Conservation (phyloP, 805 yeast species). For the Saccharomycopsis babjevae region DNA sequence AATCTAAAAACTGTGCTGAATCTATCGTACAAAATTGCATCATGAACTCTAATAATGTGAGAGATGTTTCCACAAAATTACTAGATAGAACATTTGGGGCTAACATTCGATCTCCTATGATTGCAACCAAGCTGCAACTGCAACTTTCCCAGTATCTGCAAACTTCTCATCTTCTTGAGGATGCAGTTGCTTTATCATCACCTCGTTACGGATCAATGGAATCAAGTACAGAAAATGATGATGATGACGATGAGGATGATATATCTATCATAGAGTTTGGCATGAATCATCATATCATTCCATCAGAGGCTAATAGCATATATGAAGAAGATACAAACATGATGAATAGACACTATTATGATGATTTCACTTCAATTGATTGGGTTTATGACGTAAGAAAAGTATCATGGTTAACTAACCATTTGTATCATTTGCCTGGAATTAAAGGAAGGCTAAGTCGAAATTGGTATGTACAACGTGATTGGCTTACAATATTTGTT, state of each 20-base stretch:
- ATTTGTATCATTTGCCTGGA: constrained; percentile 28
- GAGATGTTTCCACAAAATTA: constrained; percentile 3
- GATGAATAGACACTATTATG: constrained; percentile 33
- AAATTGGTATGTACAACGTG: constrained; percentile 31
- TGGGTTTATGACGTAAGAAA: constrained; percentile 43
- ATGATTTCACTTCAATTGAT: constrained; percentile 52
- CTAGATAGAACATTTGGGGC: constrained; percentile 10
- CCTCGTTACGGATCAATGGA: neutral
- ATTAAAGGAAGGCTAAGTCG: constrained; percentile 25
- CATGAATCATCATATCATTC: constrained; percentile 6
- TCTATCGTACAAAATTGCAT: neutral
- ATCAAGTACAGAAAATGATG: neutral
- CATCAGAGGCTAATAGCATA: constrained; percentile 6
- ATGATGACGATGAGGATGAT: constrained; percentile 2
- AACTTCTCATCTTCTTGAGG: neutral
- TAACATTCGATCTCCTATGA: constrained; percentile 11
- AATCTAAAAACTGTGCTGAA: neutral
- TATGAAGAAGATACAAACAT: neutral
- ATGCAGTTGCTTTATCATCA: neutral
- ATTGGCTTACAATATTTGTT: constrained; percentile 40
- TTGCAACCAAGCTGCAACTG: neutral
- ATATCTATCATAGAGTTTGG: constrained; percentile 6
- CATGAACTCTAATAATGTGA: neutral
- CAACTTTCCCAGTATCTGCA: neutral
- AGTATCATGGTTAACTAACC: constrained; percentile 33